Conservation (phyloP, 345 rosid genomes). For the Cardamine chenopodiifolia region DNA sequence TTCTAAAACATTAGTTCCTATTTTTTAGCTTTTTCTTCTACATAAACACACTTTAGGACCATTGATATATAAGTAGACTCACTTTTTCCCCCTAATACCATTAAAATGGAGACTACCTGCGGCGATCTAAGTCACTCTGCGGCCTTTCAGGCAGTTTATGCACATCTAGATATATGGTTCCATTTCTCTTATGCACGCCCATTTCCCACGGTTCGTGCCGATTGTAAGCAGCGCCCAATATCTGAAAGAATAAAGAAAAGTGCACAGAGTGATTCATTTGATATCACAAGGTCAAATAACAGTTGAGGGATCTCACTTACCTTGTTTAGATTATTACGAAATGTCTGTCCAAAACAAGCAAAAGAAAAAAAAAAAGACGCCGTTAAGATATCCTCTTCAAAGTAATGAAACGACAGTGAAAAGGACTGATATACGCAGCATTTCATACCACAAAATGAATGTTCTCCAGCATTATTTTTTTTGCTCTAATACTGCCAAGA, state of each 20-base stretch:
- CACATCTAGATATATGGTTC: conserved; percentile 87
- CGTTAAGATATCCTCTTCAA: conserved; percentile 37
- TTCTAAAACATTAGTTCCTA: background rate
- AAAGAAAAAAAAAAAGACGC: background rate
- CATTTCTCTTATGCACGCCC: conserved; percentile 99
- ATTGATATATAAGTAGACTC: background rate
- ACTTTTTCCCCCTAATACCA: background rate
- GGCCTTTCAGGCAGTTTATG: conserved; percentile 94
- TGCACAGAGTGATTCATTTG: background rate
- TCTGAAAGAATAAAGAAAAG: conserved; percentile 50
- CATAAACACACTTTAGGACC: background rate
- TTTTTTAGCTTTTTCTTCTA: conserved; percentile 7
- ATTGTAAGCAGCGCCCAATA: conserved; percentile 83
- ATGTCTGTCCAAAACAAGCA: conserved; percentile 58
- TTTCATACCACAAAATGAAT: conserved; percentile 94
- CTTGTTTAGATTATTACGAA: conserved; percentile 92
- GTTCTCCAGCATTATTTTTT: conserved; percentile 77
- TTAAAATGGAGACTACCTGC: conserved; percentile 55
- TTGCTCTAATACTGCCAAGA: conserved; percentile 82
- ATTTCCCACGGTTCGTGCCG: conserved; percentile 95
- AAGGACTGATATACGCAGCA: conserved; percentile 19
- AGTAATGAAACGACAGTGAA: background rate
- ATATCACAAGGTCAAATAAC: conserved; percentile 12
- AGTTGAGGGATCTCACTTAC: conserved; percentile 49
- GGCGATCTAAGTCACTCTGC: conserved; percentile 78